phyloP scores from a whole-genome alignment of 306 rosid species.

The Astragalus glycyphyllos region DNA sequence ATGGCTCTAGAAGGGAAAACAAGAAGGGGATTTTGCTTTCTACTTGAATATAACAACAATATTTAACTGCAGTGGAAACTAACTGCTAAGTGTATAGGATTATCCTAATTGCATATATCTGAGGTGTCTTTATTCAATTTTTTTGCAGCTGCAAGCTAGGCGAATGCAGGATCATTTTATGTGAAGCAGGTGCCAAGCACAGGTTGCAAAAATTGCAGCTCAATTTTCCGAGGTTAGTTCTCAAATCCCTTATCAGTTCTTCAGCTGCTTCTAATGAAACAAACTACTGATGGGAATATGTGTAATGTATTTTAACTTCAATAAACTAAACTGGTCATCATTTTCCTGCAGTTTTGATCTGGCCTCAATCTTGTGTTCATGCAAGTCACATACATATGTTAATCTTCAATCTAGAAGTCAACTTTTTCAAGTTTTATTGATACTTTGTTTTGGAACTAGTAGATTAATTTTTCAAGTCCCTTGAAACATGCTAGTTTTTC shows the following conservation, averaged over 20 bases:
- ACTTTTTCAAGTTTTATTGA: not conserved
- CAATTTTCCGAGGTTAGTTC: conserved; percentile 86
- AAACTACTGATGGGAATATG: conserved; percentile 13
- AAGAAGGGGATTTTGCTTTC: not conserved
- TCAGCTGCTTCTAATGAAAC: not conserved
- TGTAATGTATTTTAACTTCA: not conserved
- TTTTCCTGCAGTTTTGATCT: conserved; percentile 24
- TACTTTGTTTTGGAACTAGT: not conserved
- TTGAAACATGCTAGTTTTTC: not conserved
- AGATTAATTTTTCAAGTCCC: not conserved
- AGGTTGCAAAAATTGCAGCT: conserved; percentile 89
- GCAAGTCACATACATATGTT: not conserved
- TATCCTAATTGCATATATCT: conserved; percentile 22
- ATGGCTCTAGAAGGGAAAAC: conserved; percentile 10
- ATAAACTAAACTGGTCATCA: not conserved
- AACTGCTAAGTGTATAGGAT: conserved; percentile 31
- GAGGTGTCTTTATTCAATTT: not conserved
- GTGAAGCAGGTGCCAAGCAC: conserved; percentile 91
- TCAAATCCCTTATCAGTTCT: conserved; percentile 20
- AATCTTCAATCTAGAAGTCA: not conserved
- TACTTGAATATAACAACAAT: not conserved
- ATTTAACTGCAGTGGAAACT: not conserved
- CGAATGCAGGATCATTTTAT: conserved; percentile 80
- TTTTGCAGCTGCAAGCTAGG: conserved; percentile 83
- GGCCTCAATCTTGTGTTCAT: not conserved